phyloP scores from a whole-genome alignment of 2,329 filamentous ascomycete species.

The Neoscytalidium dimidiatum region DNA sequence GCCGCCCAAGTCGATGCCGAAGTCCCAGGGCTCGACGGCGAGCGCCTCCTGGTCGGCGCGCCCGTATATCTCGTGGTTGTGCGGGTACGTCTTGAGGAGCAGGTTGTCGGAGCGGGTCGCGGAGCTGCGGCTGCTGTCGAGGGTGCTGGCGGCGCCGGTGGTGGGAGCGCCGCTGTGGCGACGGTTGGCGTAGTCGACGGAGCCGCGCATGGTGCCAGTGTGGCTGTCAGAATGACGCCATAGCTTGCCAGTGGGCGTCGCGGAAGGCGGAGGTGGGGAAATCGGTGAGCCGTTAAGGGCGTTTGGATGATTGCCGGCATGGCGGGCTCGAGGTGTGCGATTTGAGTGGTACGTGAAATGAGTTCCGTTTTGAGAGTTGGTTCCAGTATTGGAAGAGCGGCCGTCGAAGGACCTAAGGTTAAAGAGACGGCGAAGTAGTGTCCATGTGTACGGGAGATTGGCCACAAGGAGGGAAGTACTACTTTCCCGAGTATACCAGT shows the following conservation, averaged over 20 bases:
- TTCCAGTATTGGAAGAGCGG: not conserved
- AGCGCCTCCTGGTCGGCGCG: slow-evolving; percentile 19
- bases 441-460: slow-evolving; percentile 55
- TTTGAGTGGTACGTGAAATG: slow-evolving; percentile 11
- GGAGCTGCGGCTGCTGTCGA: slow-evolving; percentile 11
- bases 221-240: slow-evolving; percentile 6
- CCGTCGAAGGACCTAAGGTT: slow-evolving; percentile 33
- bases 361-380: not conserved
- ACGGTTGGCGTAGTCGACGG: not conserved
- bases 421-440: slow-evolving; percentile 52
- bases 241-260: not conserved
- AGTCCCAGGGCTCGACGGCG: slow-evolving; percentile 14
- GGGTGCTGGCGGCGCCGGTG: not conserved
- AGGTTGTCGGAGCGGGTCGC: not conserved
- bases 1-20: not conserved
- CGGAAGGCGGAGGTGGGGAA: not conserved
- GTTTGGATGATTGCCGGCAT: not conserved
- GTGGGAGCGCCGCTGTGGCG: slow-evolving; percentile 5
- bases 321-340: slow-evolving; percentile 10
- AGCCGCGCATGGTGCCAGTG: not conserved
- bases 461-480: slow-evolving; percentile 58
- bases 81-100: slow-evolving; percentile 2
- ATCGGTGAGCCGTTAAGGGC: not conserved
- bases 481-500: slow-evolving; percentile 56
- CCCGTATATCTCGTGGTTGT: slow-evolving; percentile 19